Evolutionary conservation across 2,329 filamentous ascomycete genomes (phyloP).

Genomic region (Fusarium odoratissimum): DNA sequence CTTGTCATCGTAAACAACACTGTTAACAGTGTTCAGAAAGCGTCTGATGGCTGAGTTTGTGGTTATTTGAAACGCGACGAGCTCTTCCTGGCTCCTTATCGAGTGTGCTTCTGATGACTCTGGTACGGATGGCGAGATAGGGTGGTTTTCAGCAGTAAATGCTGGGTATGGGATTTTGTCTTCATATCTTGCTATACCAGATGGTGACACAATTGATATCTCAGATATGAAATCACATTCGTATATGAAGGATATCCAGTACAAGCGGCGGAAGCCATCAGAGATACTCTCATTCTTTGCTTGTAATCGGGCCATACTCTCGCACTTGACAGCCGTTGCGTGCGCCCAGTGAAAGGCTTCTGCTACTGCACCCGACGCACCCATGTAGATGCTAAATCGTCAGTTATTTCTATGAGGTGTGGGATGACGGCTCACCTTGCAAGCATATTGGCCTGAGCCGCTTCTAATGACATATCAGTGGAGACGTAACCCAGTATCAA

Average conservation of each 20-base stretch:
- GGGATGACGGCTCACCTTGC: slow-evolving; percentile 32
- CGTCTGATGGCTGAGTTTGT: slow-evolving; percentile 48
- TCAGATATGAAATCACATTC: slow-evolving; percentile 49
- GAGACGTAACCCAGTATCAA: slow-evolving; percentile 39
- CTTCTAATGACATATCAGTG: slow-evolving; percentile 32
- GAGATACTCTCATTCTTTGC: neutral
- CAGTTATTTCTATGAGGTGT: neutral
- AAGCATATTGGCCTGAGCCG: slow-evolving; percentile 46
- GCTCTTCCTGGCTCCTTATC: slow-evolving; percentile 28
- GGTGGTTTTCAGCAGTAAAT: neutral
- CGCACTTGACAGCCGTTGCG: slow-evolving; percentile 45
- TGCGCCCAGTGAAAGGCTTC: slow-evolving; percentile 46
- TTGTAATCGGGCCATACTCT: slow-evolving; percentile 36
- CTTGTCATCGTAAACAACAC: slow-evolving; percentile 46
- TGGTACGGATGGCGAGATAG: neutral
- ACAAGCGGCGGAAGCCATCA: slow-evolving; percentile 43
- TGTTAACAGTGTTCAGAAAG: slow-evolving; percentile 47
- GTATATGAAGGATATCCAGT: slow-evolving; percentile 47
- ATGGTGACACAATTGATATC: slow-evolving; percentile 44
- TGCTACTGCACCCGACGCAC: slow-evolving; percentile 38
- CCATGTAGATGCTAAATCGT: slow-evolving; percentile 40
- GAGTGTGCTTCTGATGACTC: neutral
- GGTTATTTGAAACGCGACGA: slow-evolving; percentile 48
- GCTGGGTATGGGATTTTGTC: slow-evolving; percentile 35
- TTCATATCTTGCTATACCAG: slow-evolving; percentile 47